Percentiles rank a stretch among this genome's conserved stretches.
phyloP scores from a whole-genome alignment of 768 basidiomycete species.

The Tricholoma sp. region DNA sequence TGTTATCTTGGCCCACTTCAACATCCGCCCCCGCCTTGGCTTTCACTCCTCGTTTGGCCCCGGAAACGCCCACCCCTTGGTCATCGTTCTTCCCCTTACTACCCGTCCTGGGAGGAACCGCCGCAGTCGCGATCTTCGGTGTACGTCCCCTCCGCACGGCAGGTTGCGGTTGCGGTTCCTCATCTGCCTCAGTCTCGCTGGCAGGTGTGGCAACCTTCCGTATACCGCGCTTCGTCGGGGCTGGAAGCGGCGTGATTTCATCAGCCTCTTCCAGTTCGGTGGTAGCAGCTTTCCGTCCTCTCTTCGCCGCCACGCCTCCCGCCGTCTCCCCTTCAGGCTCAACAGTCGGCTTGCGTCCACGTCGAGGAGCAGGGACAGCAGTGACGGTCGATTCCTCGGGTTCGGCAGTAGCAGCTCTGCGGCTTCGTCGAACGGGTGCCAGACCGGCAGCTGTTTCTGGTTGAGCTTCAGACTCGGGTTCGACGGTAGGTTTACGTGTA shows the following conservation, averaged over 20 bases:
- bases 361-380: conserved; percentile 6
- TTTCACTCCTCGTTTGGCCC: conserved; percentile 15
- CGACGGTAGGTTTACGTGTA: conserved; percentile 19
- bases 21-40: conserved; percentile 10
- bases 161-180: conserved; percentile 1
- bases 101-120: neutral
- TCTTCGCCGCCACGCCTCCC: conserved; percentile 3
- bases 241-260: neutral
- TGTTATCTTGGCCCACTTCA: conserved; percentile 7
- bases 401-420: conserved; percentile 18
- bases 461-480: conserved; percentile 8
- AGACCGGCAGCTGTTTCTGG: neutral
- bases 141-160: conserved; percentile 7
- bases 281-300: conserved; percentile 16
- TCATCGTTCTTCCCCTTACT: conserved; percentile 1
- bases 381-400: conserved; percentile 15
- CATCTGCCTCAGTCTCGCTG: neutral
- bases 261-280: conserved; percentile 1
- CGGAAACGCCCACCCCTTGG: conserved; percentile 10
- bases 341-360: conserved; percentile 16
- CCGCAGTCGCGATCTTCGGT: conserved; percentile 1
- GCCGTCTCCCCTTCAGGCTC: conserved; percentile 12
- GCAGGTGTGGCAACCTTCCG: conserved; percentile 5
- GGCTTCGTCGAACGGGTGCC: conserved; percentile 10
- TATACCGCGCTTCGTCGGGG: conserved; percentile 3